Conservation (phyloP, 2,329 filamentous ascomycete genomes). For the Fusarium sp. region DNA sequence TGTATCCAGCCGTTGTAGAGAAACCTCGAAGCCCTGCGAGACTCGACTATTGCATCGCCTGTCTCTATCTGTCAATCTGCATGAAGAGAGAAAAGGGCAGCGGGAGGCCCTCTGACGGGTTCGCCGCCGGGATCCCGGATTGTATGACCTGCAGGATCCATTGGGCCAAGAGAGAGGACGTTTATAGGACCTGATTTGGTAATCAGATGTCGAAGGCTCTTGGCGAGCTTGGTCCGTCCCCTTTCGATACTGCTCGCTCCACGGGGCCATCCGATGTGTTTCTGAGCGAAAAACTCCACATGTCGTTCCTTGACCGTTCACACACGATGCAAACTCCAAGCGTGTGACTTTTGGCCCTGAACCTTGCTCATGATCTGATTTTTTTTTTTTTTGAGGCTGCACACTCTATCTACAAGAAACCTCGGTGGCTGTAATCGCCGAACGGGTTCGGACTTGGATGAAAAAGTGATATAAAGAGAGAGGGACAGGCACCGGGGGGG, state of each 20-base stretch:
- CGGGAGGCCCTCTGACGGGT: background rate
- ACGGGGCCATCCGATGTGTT: background rate
- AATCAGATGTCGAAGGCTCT: background rate
- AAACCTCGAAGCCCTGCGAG: background rate
- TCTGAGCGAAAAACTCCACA: slow-evolving; percentile 1
- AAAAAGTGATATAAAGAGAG: slow-evolving; percentile 6
- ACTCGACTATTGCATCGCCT: background rate
- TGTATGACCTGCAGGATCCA: background rate
- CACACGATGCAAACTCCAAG: slow-evolving; percentile 3
- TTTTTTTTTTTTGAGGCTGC: background rate
- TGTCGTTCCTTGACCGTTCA: background rate
- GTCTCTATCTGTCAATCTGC: background rate
- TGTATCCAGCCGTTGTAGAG: slow-evolving; percentile 1
- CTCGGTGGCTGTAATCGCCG: slow-evolving; percentile 25
- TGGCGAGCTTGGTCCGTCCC: background rate
- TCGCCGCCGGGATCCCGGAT: background rate
- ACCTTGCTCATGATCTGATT: background rate
- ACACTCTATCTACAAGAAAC: background rate
- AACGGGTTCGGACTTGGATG: slow-evolving; percentile 26
- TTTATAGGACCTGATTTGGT: slow-evolving; percentile 1
- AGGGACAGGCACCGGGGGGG: background rate
- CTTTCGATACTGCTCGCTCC: background rate
- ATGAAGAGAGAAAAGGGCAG: background rate
- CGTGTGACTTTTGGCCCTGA: background rate
- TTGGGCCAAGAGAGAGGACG: background rate